phyloP scores from a whole-genome alignment of 2,329 filamentous ascomycete genomes.

The Fusarium nurragi region DNA sequence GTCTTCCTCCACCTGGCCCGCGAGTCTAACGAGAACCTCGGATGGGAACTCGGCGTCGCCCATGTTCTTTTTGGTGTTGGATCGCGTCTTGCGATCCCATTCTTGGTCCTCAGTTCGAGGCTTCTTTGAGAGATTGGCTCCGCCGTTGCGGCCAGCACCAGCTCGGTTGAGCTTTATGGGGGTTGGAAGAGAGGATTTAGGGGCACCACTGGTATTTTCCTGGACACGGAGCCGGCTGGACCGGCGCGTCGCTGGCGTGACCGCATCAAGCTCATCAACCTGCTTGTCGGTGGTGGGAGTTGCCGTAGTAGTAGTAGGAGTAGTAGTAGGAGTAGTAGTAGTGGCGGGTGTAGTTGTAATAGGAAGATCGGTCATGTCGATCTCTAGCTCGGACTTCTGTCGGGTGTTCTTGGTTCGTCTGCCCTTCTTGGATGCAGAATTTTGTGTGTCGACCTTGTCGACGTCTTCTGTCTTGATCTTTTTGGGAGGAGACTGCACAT shows the following conservation, averaged over 20 bases:
- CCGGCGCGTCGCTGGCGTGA: constrained; percentile 40
- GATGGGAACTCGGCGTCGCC: constrained; percentile 50
- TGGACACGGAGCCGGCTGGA: constrained; percentile 48
- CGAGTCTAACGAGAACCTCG: constrained; percentile 47
- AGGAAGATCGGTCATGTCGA: constrained; percentile 27
- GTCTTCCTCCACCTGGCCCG: constrained; percentile 35
- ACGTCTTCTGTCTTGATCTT: constrained; percentile 15
- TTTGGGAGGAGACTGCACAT: constrained; percentile 36
- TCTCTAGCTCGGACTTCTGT: constrained; percentile 21
- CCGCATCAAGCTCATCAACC: constrained; percentile 22
- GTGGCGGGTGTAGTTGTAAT: not conserved
- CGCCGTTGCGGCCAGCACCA: constrained; percentile 39
- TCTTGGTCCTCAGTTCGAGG: constrained; percentile 47
- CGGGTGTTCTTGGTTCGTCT: constrained; percentile 34
- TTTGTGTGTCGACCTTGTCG: not conserved
- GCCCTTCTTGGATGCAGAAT: constrained; percentile 37
- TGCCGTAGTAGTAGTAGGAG: not conserved
- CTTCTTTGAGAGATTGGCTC: constrained; percentile 35
- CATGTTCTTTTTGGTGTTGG: constrained; percentile 51
- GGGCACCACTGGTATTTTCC: constrained; percentile 9
- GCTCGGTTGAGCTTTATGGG: constrained; percentile 47
- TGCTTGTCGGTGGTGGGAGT: constrained; percentile 8
- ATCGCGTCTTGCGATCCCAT: constrained; percentile 47
- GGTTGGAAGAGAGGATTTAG: constrained; percentile 50
- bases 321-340: too few relatives aligned